Conservation (phyloP, 179 eudicot genomes). For the Dionaea muscipula region DNA sequence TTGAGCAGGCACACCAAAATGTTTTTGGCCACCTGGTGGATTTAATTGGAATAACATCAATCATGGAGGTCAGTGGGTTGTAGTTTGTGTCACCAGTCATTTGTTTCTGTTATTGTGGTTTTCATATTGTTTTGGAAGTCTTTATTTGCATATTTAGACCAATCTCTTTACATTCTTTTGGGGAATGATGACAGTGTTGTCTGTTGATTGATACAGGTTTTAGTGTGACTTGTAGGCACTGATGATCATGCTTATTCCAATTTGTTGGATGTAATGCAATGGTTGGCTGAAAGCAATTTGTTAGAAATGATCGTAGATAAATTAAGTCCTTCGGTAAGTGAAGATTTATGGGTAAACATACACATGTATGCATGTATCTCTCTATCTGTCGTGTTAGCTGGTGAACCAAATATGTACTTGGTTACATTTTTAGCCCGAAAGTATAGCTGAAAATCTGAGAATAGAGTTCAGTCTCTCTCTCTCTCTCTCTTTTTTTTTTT, state of each 20-base stretch:
- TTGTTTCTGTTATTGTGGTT: background rate
- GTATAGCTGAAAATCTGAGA: no score
- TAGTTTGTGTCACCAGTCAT: background rate
- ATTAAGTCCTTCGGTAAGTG: constrained; percentile 61
- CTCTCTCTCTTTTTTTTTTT: no score
- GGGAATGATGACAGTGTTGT: background rate
- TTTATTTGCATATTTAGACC: background rate
- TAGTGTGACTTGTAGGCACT: constrained; percentile 86
- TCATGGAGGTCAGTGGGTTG: constrained; percentile 66
- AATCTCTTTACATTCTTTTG: background rate
- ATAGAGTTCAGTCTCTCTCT: no score
- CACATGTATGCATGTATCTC: no score
- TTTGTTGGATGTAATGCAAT: constrained; percentile 74
- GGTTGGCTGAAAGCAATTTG: constrained; percentile 84
- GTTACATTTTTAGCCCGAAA: no score
- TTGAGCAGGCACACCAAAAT: constrained; percentile 66
- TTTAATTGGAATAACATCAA: constrained; percentile 91
- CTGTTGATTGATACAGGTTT: constrained; percentile 39
- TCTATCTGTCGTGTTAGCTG: no score
- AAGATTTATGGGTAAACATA: background rate
- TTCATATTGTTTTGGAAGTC: background rate
- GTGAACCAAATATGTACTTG: no score
- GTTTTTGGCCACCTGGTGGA: constrained; percentile 78
- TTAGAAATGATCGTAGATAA: constrained; percentile 98
- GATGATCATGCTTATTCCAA: constrained; percentile 89